These are phyloP conservation scores for Chlamydomonas sphaeroides DNA, from an alignment of 139 green algal species.

Conservation along the genomic window DNA sequence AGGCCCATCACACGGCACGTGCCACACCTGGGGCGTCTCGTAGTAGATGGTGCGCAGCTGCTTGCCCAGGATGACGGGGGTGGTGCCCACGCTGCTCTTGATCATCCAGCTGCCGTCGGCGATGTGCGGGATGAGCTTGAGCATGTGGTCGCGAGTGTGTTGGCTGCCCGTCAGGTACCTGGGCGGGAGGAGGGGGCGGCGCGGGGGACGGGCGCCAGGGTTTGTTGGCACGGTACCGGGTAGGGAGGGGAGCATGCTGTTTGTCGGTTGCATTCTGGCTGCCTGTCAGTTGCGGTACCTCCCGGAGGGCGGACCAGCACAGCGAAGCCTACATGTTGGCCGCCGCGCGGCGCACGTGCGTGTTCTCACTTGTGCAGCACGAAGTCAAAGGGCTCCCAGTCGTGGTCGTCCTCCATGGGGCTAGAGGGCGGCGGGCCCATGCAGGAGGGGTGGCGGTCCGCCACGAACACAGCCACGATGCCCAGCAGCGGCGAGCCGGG, in stretches of 20 bases:
- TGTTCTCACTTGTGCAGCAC: slow-evolving; percentile 64
- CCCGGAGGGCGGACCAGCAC: too few species aligned
- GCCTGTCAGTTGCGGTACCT: too few species aligned
- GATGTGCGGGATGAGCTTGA: slow-evolving; percentile 79
- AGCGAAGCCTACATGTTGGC: too few species aligned
- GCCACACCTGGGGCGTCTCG: slow-evolving; percentile 50
- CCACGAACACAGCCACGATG: slow-evolving; percentile 70
- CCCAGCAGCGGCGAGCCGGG: slow-evolving; percentile 64
- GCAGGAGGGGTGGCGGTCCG: slow-evolving; percentile 54
- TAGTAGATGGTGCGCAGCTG: slow-evolving; percentile 70
- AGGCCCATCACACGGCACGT: too few species aligned
- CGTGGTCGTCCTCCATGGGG: slow-evolving; percentile 56
- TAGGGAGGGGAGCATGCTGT: too few species aligned
- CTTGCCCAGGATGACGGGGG: slow-evolving; percentile 74
- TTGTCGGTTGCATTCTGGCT: too few species aligned
- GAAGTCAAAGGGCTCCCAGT: slow-evolving; percentile 73
- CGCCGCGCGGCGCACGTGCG: too few species aligned
- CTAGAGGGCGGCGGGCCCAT: slow-evolving; percentile 38
- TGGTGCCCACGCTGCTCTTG: slow-evolving; percentile 67
- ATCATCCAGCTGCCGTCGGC: slow-evolving; percentile 69
- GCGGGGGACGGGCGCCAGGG: not conserved
- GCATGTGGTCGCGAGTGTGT: slow-evolving; percentile 58
- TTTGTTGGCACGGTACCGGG: not conserved
- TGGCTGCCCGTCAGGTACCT: slow-evolving; percentile 61
- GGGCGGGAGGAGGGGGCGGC: not conserved